Base-by-base conservation (phyloP, 345 rosid genomes). In the Carallia pectinifolia region DNA sequence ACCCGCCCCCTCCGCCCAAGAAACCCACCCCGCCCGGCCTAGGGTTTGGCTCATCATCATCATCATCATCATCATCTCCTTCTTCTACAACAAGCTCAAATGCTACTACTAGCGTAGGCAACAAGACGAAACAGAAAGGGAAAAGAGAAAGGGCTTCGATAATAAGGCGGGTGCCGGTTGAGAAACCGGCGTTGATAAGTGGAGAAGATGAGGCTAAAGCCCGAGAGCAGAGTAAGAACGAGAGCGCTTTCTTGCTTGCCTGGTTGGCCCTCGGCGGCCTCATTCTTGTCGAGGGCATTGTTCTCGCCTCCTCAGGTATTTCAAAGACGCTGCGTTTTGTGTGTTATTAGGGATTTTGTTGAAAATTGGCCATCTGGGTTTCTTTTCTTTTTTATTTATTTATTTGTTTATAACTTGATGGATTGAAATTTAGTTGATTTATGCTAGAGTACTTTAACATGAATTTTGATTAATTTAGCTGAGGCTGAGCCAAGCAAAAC, bases 251-350 rank as follows among this genome's bases (percentile, higher is more conserved):
- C 83, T 85, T 94, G 66, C 86, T 94, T 37, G 74, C 95, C 15
- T 90, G 98, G 98, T 79, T 86, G 71, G 98, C 87, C 31, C 87
- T 90, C 48, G 98, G 98, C 23, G 82, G 81, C 17, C 23, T 91
- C 70, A 94, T 90, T 73, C 84, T 88, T 44, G 62, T 85, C 71
- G 58, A 94, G 79, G 97, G 97, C 18, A 71, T 94, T 74, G 52
- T 69, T 71, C 90, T 94, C 9, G 85, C 98, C 6, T 88, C 93
- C 66, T 90, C 97, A 69, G 98, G 98, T 90, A 66, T 40, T 23
- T 58, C 23, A 23, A 50, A 23, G 27, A 62, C 48, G 16, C 50
- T 44, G 50, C 5, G 50, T 44, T 44, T 44, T 44, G 4, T 40
- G 47, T 30, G 29, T 52, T 36, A 27, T 66, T 0, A 7, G 34